Base-by-base conservation (phyloP, 2,329 filamentous ascomycete genomes). In the Fusarium fujikuroi region DNA sequence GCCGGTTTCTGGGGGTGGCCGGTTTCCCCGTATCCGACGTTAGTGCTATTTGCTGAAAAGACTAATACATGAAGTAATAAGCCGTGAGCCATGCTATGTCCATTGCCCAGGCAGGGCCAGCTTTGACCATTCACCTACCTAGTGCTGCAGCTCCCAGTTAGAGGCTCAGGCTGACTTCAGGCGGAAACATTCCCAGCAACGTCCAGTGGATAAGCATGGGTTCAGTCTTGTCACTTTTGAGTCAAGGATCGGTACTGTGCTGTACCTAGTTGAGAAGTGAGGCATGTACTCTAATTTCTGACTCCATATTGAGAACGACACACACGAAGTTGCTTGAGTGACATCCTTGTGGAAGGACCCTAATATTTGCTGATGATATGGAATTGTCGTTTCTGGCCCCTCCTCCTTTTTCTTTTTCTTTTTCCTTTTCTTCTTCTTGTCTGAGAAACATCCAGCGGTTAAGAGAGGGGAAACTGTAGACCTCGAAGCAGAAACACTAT, bases 91-190 rank as follows among this genome's bases (percentile, higher is more conserved):
- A 42, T 63, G 47, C 53, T 59, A 50, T 44, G 43, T 47, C 65
- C 21, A 50, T 19, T 36, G 16, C 47, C 11, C 28, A 23, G n/a
- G 21, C 59, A 69, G 66, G 40, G 52, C 47, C 66, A 71, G 66
- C 70, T 64, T 73, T 74, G 66, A 68, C 70, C 62, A 57, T 47
- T 56, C 34, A 42, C 44, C 30, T 64, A 49, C 42, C 36, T 64
- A 65, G 39, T 60, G 39, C 18, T 66, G 23, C 40, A 60, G 37
- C 36, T 47, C 46, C 28, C 30, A 52, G 61, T 61, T 66, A 70
- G 65, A 68, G 70, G 66, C 70, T 74, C 70, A 74, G 70, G 70
- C 66, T 58, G 66, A 56, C 54, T 68, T 73, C 63, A 74, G 58
- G 70, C 70, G 66, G 62, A 73, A 70, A 61, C 70, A 60, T 73